Percentiles rank a stretch among this genome's conserved stretches.
These are phyloP conservation scores for Epichloe baconii DNA, from an alignment of 2,329 filamentous ascomycete genomes.

Conservation along the genomic window DNA sequence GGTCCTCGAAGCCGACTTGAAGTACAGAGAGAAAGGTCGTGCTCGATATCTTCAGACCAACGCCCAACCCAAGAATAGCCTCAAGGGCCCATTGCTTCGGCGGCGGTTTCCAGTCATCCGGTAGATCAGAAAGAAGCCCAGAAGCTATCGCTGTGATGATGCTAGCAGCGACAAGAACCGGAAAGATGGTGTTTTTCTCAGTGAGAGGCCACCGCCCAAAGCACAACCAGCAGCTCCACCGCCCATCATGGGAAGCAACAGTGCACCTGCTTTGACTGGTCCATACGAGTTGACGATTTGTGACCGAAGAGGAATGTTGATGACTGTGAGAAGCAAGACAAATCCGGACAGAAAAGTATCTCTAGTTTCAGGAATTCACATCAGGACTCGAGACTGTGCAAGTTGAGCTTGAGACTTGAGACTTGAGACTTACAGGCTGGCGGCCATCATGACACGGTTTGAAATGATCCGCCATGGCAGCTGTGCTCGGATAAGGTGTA, in stretches of 20 bases:
- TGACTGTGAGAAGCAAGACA: slow-evolving; percentile 9
- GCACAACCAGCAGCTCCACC: slow-evolving; percentile 9
- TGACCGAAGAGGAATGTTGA: slow-evolving; percentile 13
- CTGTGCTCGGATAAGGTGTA: slow-evolving; percentile 8
- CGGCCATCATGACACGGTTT: slow-evolving; percentile 10
- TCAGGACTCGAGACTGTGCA: too few relatives aligned
- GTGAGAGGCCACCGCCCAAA: slow-evolving; percentile 7
- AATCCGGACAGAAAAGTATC: slow-evolving; percentile 11
- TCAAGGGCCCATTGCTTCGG: slow-evolving; percentile 9
- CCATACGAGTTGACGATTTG: slow-evolving; percentile 13
- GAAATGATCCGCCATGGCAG: slow-evolving; percentile 10
- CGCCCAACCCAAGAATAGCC: slow-evolving; percentile 9
- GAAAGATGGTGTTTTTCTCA: slow-evolving; percentile 10
- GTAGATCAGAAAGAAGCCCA: slow-evolving; percentile 9
- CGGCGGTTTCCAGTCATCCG: slow-evolving; percentile 4
- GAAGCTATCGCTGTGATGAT: slow-evolving; percentile 7
- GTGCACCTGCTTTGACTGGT: slow-evolving; percentile 11
- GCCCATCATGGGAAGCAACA: slow-evolving; percentile 12
- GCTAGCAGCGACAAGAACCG: slow-evolving; percentile 9
- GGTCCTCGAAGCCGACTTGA: slow-evolving; percentile 11
- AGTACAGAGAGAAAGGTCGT: slow-evolving; percentile 11
- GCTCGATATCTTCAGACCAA: slow-evolving; percentile 10
- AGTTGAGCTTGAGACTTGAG: too few relatives aligned
- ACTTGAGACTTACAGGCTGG: slow-evolving; percentile 5
- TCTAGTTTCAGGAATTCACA: not conserved